Evolutionary conservation across 768 basidiomycete genomes (phyloP), one percentile per base, ranked within the genome.

Genomic region (Boletus pseudo-olivaceus): DNA sequence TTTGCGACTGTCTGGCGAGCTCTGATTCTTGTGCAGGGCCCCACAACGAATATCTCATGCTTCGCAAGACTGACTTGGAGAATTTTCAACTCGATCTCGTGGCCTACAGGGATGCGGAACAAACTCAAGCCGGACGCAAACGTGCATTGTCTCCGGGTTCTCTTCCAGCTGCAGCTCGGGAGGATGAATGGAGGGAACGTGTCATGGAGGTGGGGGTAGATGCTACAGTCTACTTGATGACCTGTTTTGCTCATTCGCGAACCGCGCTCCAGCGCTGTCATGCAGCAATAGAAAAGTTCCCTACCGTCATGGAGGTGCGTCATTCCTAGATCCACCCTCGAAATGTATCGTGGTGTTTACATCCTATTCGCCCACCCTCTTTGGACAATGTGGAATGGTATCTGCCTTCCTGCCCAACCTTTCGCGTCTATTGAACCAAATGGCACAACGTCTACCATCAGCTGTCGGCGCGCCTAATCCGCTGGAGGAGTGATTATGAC

Each of bases 401-500:
- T 34, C 19, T 12, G 17, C 23, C 12, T 42, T 53, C 7, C 4
- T 19, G 10, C n/a, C 11, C 14, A 15, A 23, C 30, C 17, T 27
- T 19, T 15, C 7, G 14, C 5, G 11, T 44, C 11, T 30, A 8
- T n/a, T n/a, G n/a, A n/a, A n/a, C n/a, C 11, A 6, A 33, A 19
- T 26, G 45, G 15, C 15, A 33, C 48, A 7, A 27, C 19, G 1
- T 42, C 17, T 23, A 29, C 40, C 26, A 38, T n/a, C 44, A 62
- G 66, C 47, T 72, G 15, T 70, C 65, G 8, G 59, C 60, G 5
- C 23, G 41, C 11, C 38, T 76, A 19, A 27, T 57, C 14, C 7
- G 14, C 11, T 75, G 73, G 75, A 73, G 58, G 57, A 5, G 27
- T 20, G 12, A 26, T 4, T 67, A 71, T 35, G 59, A 59, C 11